These are phyloP conservation scores for Eucalyptus curtisii DNA, from an alignment of 345 rosid species.

Conservation along the genomic window DNA sequence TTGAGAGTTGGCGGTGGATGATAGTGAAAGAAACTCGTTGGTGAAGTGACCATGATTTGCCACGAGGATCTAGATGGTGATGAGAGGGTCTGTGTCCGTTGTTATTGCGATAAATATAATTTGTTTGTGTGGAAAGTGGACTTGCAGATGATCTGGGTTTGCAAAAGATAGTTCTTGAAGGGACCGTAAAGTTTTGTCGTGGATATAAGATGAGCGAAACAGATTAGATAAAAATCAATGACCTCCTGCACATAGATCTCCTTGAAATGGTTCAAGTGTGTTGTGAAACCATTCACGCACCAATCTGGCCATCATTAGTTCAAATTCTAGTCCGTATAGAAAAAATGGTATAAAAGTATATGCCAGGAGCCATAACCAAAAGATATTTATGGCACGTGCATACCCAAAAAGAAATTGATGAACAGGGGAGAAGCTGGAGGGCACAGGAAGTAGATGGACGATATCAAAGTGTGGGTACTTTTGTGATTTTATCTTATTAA, in stretches of 20 bases:
- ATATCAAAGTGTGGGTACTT: neutral
- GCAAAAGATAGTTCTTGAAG: neutral
- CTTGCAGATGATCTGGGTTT: neutral
- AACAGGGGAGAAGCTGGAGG: neutral
- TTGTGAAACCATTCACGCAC: neutral
- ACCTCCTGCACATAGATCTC: neutral
- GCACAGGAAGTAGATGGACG: neutral
- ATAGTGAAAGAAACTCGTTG: neutral
- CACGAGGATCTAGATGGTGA: neutral
- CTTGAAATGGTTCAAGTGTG: neutral
- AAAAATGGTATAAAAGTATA: neutral
- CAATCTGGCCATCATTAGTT: neutral
- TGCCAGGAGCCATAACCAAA: neutral
- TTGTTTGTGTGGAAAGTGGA: neutral
- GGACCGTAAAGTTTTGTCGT: neutral
- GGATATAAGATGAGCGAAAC: neutral
- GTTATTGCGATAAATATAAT: neutral
- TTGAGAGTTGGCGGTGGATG: neutral
- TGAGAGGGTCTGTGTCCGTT: neutral
- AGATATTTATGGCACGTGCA: neutral
- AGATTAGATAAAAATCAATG: neutral
- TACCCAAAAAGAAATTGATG: neutral
- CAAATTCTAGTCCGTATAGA: neutral
- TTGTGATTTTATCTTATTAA: neutral
- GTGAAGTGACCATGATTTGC: neutral